Conservation (phyloP, 2,329 filamentous ascomycete genomes). For the Penicillium janthinellum region DNA sequence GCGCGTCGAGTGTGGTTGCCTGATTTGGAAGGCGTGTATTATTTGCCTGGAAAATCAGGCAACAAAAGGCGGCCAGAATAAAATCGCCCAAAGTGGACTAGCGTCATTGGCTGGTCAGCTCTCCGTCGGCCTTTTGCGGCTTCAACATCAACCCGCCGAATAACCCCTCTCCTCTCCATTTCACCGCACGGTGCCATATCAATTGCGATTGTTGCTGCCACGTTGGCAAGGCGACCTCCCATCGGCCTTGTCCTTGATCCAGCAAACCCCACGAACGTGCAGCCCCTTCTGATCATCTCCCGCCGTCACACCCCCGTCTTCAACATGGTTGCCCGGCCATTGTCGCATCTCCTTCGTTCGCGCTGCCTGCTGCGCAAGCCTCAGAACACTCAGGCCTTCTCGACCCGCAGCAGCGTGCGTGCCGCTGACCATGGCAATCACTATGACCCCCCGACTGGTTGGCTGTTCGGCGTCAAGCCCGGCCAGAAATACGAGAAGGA, state of each 20-base stretch:
- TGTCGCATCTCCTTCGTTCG: constrained; percentile 43
- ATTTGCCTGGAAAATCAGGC: constrained; percentile 27
- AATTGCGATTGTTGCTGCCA: constrained; percentile 29
- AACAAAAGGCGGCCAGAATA: constrained; percentile 27
- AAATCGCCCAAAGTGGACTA: constrained; percentile 33
- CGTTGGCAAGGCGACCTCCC: constrained; percentile 16
- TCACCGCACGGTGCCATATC: constrained; percentile 26
- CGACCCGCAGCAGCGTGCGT: constrained; percentile 42
- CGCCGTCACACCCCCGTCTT: constrained; percentile 24
- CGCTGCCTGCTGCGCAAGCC: constrained; percentile 41
- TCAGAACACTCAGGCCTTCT: constrained; percentile 43
- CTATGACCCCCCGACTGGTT: constrained; percentile 87
- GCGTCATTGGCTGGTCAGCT: constrained; percentile 32
- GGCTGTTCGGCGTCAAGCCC: constrained; percentile 91
- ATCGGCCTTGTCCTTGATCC: constrained; percentile 10
- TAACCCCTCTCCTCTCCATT: constrained; percentile 34
- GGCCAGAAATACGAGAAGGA: constrained; percentile 95
- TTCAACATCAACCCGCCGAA: constrained; percentile 39
- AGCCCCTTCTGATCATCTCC: constrained; percentile 12
- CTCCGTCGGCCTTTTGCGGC: constrained; percentile 42
- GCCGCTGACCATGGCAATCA: constrained; percentile 66
- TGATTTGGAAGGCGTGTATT: constrained; percentile 19
- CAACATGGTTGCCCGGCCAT: constrained; percentile 44
- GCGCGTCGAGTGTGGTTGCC: constrained; percentile 32
- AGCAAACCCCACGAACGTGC: constrained; percentile 5